Conservation (phyloP, 2,329 filamentous ascomycete species). For the Zymoseptoria pseudotritici region DNA sequence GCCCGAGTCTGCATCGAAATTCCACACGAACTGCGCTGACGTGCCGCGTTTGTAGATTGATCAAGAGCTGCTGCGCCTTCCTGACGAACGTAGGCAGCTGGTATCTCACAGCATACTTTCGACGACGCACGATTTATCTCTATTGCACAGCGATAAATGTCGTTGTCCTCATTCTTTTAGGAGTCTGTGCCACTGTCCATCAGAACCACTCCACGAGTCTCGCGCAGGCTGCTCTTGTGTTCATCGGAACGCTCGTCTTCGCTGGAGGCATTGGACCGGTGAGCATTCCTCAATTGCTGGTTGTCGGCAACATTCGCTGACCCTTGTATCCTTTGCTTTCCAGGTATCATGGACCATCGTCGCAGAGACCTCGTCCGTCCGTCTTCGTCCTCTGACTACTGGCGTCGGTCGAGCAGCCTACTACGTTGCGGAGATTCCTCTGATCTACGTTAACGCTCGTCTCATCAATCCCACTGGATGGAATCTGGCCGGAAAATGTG, state of each 20-base stretch:
- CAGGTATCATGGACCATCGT: conserved; percentile 21
- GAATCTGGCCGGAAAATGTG: conserved; percentile 38
- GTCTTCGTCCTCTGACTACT: conserved; percentile 20
- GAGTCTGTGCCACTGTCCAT: conserved; percentile 13
- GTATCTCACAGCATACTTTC: conserved; percentile 29
- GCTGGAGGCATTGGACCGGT: conserved; percentile 19
- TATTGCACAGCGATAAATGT: conserved; percentile 29
- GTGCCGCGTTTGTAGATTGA: conserved; percentile 16
- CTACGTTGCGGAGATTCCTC: conserved; percentile 20
- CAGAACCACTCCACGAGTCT: conserved; percentile 22
- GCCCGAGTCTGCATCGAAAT: too few species aligned
- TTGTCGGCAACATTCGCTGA: not conserved
- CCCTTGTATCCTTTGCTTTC: not conserved
- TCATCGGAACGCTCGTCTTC: conserved; percentile 39
- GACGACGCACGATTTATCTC: conserved; percentile 35
- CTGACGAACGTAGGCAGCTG: conserved; percentile 19
- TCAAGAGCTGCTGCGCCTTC: conserved; percentile 16
- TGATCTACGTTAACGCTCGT: conserved; percentile 15
- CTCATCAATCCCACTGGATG: conserved; percentile 27
- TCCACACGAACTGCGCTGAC: too few species aligned
- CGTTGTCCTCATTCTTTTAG: conserved; percentile 20
- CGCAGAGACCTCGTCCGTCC: conserved; percentile 22
- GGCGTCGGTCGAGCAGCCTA: conserved; percentile 23
- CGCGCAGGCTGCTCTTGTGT: conserved; percentile 42
- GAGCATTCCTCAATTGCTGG: not conserved